Base-by-base conservation (phyloP, 495 filamentous ascomycete species). In the Podospora australis region DNA sequence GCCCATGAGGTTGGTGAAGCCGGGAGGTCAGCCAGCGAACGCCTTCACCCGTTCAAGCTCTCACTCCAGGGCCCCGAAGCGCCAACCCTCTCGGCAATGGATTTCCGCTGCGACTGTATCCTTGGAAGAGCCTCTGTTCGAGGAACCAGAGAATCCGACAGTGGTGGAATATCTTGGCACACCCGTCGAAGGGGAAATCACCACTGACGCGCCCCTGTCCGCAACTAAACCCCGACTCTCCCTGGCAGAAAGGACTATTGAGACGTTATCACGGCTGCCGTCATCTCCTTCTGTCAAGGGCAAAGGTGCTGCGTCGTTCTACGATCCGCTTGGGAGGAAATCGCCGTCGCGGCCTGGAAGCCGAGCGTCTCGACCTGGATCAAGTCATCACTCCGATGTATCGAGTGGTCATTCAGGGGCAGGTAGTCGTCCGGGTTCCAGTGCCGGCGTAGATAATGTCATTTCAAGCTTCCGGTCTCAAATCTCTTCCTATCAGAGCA, bases 161-260 rank as follows among this genome's bases (percentile, higher is more conserved):
- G 48, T 47, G 3, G 19, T 36, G 32, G 32, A 36, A 36, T 36
- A 36, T 16, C 7, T 36, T 17, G 32, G 32, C n/a, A n/a, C n/a
- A n/a, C n/a, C 13, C 10, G 39, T 1, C 25, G 34, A 36, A 5
- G 24, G 23, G 1, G 40, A 16, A 14, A 9, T 16, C 2, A 24
- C 2, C 5, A 11, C 9, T n/a, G 56, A 48, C 24, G 43, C 22
- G n/a, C 51, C 38, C 28, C 26, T 24, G 29, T 57, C 23, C 20
- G 56, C 52, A 41, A 63, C 46, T 23, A 69, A 59, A 30, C 62
- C 57, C 16, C 59, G 53, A 10, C 67, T 60, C 3, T 71, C 72
- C 0, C 66, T 75, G 7, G 50, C 66, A 6, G 72, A 76, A 41
- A 63, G 72, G 46, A 76, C 72, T 7, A 68, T 76, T 8, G 70